phyloP scores from a whole-genome alignment of 805 yeast species.

The Candida cerambycidarum region DNA sequence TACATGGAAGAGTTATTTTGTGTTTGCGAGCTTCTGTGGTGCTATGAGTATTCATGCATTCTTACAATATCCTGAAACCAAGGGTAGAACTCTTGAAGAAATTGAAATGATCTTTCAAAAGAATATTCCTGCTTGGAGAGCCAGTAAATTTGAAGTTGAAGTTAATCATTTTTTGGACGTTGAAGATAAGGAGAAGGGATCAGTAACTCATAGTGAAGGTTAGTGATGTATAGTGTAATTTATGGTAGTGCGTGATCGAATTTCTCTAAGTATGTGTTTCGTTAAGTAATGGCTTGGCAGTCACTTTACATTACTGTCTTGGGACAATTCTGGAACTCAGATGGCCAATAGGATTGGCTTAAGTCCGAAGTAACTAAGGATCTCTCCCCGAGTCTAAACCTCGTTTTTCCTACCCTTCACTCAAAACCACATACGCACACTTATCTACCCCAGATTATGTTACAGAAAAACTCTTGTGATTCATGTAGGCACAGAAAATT shows the following conservation, averaged over 20 bases:
- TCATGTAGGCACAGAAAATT: slow-evolving; percentile 16
- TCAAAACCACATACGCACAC: too few relatives aligned
- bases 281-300: too few relatives aligned
- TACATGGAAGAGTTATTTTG: slow-evolving; percentile 54
- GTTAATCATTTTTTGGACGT: slow-evolving; percentile 18
- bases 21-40: slow-evolving; percentile 51
- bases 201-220: slow-evolving; percentile 15
- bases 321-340: too few relatives aligned
- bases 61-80: slow-evolving; percentile 56
- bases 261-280: too few relatives aligned
- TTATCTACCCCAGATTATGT: background rate
- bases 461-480: slow-evolving; percentile 16
- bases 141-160: slow-evolving; percentile 13
- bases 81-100: slow-evolving; percentile 54
- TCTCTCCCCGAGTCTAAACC: too few relatives aligned
- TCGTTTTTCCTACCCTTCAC: too few relatives aligned
- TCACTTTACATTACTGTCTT: too few relatives aligned
- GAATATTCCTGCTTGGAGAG: slow-evolving; percentile 37
- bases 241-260: too few relatives aligned
- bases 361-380: too few relatives aligned
- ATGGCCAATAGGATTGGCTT: too few relatives aligned
- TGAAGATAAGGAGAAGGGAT: slow-evolving; percentile 8
- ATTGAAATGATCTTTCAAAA: slow-evolving; percentile 42
- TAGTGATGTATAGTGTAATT: too few relatives aligned
- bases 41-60: slow-evolving; percentile 45